These are phyloP conservation scores for Torulaspora maleeae DNA, from an alignment of 805 yeast species.

Conservation along the genomic window DNA sequence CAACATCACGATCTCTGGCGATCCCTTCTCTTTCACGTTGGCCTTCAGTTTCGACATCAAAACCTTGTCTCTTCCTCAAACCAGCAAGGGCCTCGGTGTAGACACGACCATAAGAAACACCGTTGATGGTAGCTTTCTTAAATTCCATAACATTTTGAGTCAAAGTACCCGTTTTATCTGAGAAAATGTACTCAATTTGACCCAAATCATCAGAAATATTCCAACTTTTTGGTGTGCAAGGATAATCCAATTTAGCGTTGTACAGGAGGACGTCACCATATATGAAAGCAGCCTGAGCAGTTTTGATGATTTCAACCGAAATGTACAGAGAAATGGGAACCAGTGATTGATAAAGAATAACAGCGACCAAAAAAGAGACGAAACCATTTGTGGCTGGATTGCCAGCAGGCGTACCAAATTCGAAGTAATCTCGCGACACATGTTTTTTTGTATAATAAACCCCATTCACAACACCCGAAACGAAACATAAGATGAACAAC, in stretches of 20 bases:
- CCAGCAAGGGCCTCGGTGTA: conserved; percentile 83
- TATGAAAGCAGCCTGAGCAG: conserved; percentile 77
- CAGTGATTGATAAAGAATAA: conserved; percentile 70
- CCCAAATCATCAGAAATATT: conserved; percentile 82
- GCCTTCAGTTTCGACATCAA: conserved; percentile 63
- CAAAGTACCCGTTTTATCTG: conserved; percentile 81
- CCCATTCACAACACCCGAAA: conserved; percentile 69
- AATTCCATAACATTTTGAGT: conserved; percentile 85
- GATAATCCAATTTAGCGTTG: conserved; percentile 63
- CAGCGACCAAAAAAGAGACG: conserved; percentile 67
- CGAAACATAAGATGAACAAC: conserved; percentile 62
- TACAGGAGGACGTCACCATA: conserved; percentile 72
- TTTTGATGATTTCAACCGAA: conserved; percentile 75
- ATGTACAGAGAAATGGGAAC: conserved; percentile 81
- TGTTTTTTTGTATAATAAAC: conserved; percentile 46
- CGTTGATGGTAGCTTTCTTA: conserved; percentile 73
- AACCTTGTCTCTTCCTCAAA: conserved; percentile 69
- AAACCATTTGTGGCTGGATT: conserved; percentile 64
- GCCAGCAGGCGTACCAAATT: conserved; percentile 65
- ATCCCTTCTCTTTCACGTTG: conserved; percentile 50
- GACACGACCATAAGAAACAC: conserved; percentile 68
- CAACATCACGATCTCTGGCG: conserved; percentile 51
- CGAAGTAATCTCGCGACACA: conserved; percentile 59
- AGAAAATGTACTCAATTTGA: conserved; percentile 77
- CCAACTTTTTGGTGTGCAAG: conserved; percentile 84